These are phyloP conservation scores for Metschnikowia similis DNA, from an alignment of 805 yeast genomes.

Conservation along the genomic window DNA sequence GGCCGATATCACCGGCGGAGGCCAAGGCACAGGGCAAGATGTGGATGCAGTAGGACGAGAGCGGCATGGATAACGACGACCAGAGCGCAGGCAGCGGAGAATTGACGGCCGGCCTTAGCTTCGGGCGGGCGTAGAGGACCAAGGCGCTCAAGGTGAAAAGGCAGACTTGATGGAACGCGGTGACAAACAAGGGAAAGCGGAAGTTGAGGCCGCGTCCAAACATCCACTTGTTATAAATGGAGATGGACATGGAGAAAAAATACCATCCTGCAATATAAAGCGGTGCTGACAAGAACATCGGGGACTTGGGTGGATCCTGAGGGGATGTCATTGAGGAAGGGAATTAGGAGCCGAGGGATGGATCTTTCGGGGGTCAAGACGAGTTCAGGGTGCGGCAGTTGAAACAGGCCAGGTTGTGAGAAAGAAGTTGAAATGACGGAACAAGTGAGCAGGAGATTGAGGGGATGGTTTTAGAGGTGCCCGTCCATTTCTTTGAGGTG, in stretches of 20 bases:
- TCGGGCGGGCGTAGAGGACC: constrained; percentile 44
- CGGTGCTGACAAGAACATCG: constrained; percentile 11
- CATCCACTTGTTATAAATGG: constrained; percentile 96
- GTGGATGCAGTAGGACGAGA: constrained; percentile 39
- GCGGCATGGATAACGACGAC: constrained; percentile 19
- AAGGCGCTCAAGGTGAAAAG: constrained; percentile 51
- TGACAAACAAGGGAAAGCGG: constrained; percentile 78
- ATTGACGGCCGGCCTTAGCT: constrained; percentile 38
- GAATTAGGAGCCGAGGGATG: not conserved
- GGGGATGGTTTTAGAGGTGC: too few species aligned
- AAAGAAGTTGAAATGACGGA: too few species aligned
- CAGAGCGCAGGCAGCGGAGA: constrained; percentile 6
- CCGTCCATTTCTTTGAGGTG: too few species aligned
- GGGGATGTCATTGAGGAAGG: not conserved
- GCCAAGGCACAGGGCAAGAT: constrained; percentile 84
- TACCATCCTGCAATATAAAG: constrained; percentile 60
- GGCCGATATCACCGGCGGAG: constrained; percentile 89
- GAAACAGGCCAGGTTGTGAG: too few species aligned
- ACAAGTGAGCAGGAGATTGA: too few species aligned
- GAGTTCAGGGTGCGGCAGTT: too few species aligned
- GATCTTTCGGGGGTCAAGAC: too few species aligned
- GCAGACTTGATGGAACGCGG: constrained; percentile 78
- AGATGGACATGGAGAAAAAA: constrained; percentile 60
- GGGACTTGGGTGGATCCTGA: not conserved
- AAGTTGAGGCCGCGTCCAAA: constrained; percentile 78